Evolutionary conservation across 805 yeast genomes (phyloP).

Genomic region (Yamadazyma scolyti): DNA sequence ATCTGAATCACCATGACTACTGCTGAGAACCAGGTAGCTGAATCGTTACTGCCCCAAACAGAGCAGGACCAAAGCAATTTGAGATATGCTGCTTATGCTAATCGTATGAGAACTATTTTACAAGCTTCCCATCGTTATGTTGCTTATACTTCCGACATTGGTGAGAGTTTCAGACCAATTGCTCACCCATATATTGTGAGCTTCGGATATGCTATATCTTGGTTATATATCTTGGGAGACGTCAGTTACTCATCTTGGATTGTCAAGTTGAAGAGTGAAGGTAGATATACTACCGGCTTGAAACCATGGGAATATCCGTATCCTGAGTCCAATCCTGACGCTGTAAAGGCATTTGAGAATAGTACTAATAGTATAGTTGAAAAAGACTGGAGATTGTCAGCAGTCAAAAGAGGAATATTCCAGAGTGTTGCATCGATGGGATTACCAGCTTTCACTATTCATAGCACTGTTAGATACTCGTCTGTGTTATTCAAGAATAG

Average conservation of each 20-base stretch:
- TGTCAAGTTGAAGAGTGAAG: conserved; percentile 62
- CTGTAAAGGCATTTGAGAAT: conserved; percentile 28
- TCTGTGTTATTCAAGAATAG: conserved; percentile 58
- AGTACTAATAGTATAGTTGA: conserved; percentile 30
- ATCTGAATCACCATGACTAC: no score
- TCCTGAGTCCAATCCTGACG: conserved; percentile 33
- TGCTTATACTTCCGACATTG: conserved; percentile 84
- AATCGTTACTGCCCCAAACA: no score
- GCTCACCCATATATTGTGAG: conserved; percentile 67
- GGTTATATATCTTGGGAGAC: conserved; percentile 75
- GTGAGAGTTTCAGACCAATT: conserved; percentile 82
- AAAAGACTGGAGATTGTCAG: conserved; percentile 65
- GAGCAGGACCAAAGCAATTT: conserved; percentile 24
- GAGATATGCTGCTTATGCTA: conserved; percentile 83
- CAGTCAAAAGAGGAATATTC: conserved; percentile 70
- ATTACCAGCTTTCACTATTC: conserved; percentile 82
- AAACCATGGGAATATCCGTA: conserved; percentile 65
- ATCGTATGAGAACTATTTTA: conserved; percentile 65
- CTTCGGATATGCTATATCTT: conserved; percentile 67
- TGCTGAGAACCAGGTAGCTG: no score
- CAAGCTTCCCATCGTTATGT: conserved; percentile 75
- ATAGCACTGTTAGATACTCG: conserved; percentile 68
- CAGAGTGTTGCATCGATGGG: conserved; percentile 85
- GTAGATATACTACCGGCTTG: conserved; percentile 55
- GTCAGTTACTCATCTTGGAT: conserved; percentile 73